Base-by-base conservation (phyloP, 1,139 yeast genomes). In the Hemisphaericaspora xylanilytica region DNA sequence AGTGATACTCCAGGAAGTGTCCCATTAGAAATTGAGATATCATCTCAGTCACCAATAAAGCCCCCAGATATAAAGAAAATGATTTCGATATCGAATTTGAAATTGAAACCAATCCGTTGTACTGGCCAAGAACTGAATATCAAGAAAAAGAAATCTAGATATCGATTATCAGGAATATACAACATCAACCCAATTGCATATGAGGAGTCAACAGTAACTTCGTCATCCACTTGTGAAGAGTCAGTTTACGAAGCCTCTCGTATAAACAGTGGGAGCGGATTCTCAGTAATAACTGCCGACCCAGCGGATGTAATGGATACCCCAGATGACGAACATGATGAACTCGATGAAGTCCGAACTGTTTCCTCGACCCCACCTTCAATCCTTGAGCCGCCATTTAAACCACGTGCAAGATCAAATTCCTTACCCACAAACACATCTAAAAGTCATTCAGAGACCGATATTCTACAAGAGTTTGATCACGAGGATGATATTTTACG, bases 91-190 rank as follows among this genome's bases (percentile, higher is more conserved):
- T 66, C 74, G 6, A 62, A 67, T 43, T 54, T 71, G 41, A 55
- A 56, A 40, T 49, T 71, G 32, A 70, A 70, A 47, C 77, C 77
- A 11, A 62, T 71, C 22, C 52, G 65, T 39, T 69, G 75, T 46
- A 48, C 57, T 21, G 49, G 62, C 9, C 30, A 43, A 14, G 18
- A 28, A 11, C 51, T 59, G 21, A 63, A 57, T 36, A 59, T 69
- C 2, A 56, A 61, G 44, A 70, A 68, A 52, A 67, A 67, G 55
- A 70, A 69, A 49, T 67, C 75, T 15, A 57, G 60, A 28, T 69
- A 70, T 46, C 55, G 72, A 37, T 53, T 71, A 10, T 65, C 74
- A 7, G 61, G 59, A 11, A 59, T 70, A 1, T 71, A 68, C 47
- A 68, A 61, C 27, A 49, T 67, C 29, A 69, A 67, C 41, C 74